Conservation (phyloP, 441 rosid genomes). For the Mallotus japonicus region DNA sequence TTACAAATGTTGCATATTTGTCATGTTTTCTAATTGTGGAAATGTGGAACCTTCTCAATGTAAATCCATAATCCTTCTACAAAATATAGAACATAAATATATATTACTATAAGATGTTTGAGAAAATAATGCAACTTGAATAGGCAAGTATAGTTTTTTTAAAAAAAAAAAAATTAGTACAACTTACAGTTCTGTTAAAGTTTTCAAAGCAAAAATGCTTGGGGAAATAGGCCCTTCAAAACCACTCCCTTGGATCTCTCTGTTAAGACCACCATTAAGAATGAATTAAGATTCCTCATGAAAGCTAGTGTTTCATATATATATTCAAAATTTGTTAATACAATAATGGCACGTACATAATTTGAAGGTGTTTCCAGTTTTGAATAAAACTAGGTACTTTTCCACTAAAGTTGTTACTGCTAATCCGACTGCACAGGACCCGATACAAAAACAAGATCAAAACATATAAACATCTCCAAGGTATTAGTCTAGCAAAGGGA, state of each 20-base stretch:
- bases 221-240: slow-evolving; percentile 47
- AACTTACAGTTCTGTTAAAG: slow-evolving; percentile 37
- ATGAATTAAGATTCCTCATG: background rate
- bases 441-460: background rate
- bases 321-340: background rate
- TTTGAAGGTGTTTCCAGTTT: slow-evolving; percentile 29
- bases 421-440: slow-evolving; percentile 9
- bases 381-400: slow-evolving; percentile 25
- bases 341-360: slow-evolving; percentile 21
- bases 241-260: slow-evolving; percentile 46
- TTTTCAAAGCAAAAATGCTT: slow-evolving; percentile 29
- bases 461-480: no score
- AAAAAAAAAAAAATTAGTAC: no score
- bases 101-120: no score
- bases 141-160: no score
- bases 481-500: no score
- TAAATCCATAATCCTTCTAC: slow-evolving; percentile 44
- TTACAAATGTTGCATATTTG: slow-evolving; percentile 25
- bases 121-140: no score
- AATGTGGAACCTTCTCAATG: slow-evolving; percentile 27
- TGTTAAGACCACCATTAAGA: slow-evolving; percentile 10
- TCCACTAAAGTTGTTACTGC: slow-evolving; percentile 36
- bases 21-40: slow-evolving; percentile 28
- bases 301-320: background rate
- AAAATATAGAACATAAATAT: no score